Evolutionary conservation across 148 eudicot genomes (phyloP), one percentile per base, ranked within the genome.

Genomic region (Pharnaceum exiguum): DNA sequence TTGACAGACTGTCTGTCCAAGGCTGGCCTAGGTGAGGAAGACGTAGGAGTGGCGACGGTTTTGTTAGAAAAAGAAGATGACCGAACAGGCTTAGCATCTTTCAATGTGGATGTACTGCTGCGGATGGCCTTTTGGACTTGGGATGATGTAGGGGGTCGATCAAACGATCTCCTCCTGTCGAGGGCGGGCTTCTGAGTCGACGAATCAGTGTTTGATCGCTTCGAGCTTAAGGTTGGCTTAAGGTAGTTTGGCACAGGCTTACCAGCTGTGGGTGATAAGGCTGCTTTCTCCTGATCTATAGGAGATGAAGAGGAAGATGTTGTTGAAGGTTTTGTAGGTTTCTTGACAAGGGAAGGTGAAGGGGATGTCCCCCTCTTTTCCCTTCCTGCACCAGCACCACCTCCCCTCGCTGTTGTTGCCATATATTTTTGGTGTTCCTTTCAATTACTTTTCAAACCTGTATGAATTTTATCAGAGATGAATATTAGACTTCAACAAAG

Each of bases 171-270:
- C 57, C 84, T 79, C 26, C 89, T 59, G 16, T 49, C 50, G 10
- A 62, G 50, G 12, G 10, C 21, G 1, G 75, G 62, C 23, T 63
- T 68, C 7, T 52, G 69, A 46, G 48, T 8, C 1, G 63, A 44
- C 54, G 35, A 7, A 15, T 62, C 70, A 0, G 39, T 17, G 57
- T 36, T 42, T 5, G 73, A 5, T 45, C 61, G 63, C 63, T 60
- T 64, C 22, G 81, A 77, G 69, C 77, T 80, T 2, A 65, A 26
- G 38, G 89, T 83, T 0, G 86, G 89, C 31, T 55, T 75, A 57
- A 80, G 82, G 29, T 83, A 83, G 69, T 75, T 77, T 2, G 83
- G 89, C 7, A 80, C 51, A 2, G 66, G 71, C 52, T 75, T 83
- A 5, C 45, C 55, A 9, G 73, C 59, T 1, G 68, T 10, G 4